phyloP scores from a whole-genome alignment of 345 rosid genomes.

The Alliaria petiolata region DNA sequence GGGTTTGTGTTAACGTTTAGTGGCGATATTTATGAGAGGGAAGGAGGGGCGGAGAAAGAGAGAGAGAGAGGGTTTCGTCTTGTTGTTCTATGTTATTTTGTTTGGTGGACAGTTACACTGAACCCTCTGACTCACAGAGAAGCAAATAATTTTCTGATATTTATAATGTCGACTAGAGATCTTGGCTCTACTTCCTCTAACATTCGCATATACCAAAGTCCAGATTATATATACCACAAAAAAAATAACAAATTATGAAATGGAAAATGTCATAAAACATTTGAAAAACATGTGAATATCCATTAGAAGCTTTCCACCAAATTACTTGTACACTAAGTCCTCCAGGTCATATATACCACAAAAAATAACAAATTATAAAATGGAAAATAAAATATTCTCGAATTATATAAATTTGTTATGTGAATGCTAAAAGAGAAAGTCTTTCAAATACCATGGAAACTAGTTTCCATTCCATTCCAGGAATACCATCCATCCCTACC shows the following conservation, averaged over 20 bases:
- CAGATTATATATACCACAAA: not conserved
- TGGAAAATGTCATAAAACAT: too few species aligned
- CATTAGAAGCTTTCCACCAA: too few species aligned
- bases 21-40: not conserved
- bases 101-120: conserved; percentile 30
- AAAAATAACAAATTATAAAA: not conserved
- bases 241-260: not conserved
- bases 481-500: too few species aligned
- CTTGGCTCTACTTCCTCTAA: not conserved
- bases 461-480: too few species aligned
- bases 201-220: conserved; percentile 6
- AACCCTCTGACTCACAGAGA: conserved; percentile 26
- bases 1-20: not conserved
- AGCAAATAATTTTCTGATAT: not conserved
- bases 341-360: too few species aligned
- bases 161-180: not conserved
- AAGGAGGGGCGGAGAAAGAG: conserved; percentile 21
- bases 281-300: too few species aligned
- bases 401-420: not conserved
- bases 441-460: too few species aligned
- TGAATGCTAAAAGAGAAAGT: too few species aligned
- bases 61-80: conserved; percentile 18
- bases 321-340: too few species aligned
- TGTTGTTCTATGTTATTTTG: not conserved
- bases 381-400: not conserved